Conservation (phyloP, 441 rosid genomes). For the Populus hybrid region DNA sequence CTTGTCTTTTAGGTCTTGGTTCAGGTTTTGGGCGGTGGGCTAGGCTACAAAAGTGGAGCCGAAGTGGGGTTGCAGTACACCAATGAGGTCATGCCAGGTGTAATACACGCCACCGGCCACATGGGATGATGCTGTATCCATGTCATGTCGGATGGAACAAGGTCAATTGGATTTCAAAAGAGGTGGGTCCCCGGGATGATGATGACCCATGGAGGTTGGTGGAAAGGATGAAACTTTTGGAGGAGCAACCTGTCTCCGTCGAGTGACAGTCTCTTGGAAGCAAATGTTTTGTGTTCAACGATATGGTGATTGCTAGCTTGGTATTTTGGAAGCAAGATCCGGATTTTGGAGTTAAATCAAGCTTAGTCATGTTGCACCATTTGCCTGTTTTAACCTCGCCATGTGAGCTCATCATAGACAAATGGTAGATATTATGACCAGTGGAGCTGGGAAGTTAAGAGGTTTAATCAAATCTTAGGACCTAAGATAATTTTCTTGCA, state of each 20-base stretch:
- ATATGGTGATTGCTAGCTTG: background rate
- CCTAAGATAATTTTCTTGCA: too few species aligned
- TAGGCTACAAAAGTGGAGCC: slow-evolving; percentile 15
- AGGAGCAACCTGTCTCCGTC: background rate
- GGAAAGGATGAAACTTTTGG: background rate
- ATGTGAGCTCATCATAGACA: too few species aligned
- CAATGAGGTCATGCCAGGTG: background rate
- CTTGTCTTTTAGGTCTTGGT: background rate
- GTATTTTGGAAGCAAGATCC: background rate
- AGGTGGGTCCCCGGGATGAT: background rate
- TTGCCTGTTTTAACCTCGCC: too few species aligned
- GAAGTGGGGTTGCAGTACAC: background rate
- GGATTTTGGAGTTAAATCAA: background rate
- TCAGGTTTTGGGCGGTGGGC: slow-evolving; percentile 24
- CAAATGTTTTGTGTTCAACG: background rate
- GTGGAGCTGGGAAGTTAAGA: too few species aligned
- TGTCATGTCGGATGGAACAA: slow-evolving; percentile 12
- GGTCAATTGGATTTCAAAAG: background rate
- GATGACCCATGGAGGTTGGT: background rate
- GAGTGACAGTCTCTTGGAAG: background rate
- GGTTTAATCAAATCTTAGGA: too few species aligned
- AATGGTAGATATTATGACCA: too few species aligned
- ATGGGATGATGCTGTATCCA: slow-evolving; percentile 3
- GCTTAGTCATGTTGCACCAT: background rate
- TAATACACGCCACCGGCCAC: slow-evolving; percentile 18